Conservation (phyloP, 768 basidiomycete genomes). For the Leccinum sublutescens region DNA sequence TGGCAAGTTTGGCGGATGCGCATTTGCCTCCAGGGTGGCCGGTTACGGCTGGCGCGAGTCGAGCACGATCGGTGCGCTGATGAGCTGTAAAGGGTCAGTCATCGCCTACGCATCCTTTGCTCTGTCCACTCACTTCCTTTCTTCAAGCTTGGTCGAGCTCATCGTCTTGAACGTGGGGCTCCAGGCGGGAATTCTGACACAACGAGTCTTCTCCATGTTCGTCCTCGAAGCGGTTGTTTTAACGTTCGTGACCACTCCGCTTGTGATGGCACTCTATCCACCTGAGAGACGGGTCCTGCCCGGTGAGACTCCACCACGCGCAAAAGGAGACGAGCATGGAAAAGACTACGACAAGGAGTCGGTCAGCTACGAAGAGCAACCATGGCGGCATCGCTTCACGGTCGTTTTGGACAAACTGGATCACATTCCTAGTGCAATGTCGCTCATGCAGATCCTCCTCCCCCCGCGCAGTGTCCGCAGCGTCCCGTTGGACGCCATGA, state of each 20-base stretch:
- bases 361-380: constrained; percentile 15
- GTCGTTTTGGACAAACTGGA: constrained; percentile 90
- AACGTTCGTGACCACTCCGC: constrained; percentile 85
- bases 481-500: not conserved
- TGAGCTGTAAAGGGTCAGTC: constrained; percentile 90
- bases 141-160: constrained; percentile 74
- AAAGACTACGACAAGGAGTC: constrained; percentile 8
- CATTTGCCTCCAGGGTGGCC: constrained; percentile 59
- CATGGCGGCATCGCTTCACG: constrained; percentile 61
- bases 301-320: constrained; percentile 8
- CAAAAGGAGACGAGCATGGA: constrained; percentile 36
- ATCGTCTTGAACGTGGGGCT: constrained; percentile 96
- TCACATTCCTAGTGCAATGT: constrained; percentile 87
- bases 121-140: constrained; percentile 5
- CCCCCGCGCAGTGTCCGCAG: constrained; percentile 23
- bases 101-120: not conserved
- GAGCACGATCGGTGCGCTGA: constrained; percentile 82
- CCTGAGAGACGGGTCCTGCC: constrained; percentile 54
- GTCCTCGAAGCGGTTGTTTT: constrained; percentile 80
- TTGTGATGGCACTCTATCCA: constrained; percentile 67
- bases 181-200: constrained; percentile 71
- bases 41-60: constrained; percentile 82
- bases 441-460: constrained; percentile 79
- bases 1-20: constrained; percentile 90
- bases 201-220: constrained; percentile 90